phyloP scores from a whole-genome alignment of 2,329 filamentous ascomycete species.

The Microsporum ferrugineum region DNA sequence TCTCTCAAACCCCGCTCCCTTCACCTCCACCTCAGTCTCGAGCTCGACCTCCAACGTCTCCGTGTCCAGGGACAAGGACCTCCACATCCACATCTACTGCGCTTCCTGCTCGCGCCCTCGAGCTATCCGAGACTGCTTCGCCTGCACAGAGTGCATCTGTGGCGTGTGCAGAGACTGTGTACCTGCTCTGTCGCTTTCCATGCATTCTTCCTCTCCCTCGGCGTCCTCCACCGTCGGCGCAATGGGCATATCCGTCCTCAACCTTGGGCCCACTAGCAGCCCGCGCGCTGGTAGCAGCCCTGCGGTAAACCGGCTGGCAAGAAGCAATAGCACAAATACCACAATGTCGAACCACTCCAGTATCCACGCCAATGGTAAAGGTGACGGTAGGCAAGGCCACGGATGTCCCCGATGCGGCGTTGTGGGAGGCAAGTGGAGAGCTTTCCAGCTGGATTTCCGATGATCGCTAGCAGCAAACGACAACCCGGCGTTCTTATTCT shows the following conservation, averaged over 20 bases:
- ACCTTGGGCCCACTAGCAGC: conserved; percentile 26
- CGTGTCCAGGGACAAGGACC: conserved; percentile 6
- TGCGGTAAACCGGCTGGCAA: neutral
- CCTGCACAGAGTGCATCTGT: conserved; percentile 92
- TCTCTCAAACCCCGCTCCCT: conserved; percentile 44
- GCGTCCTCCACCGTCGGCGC: conserved; percentile 17
- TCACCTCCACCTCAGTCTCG: conserved; percentile 21
- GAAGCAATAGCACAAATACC: neutral
- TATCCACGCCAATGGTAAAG: conserved; percentile 18
- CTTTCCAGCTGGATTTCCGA: conserved; percentile 39
- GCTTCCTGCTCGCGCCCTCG: conserved; percentile 72
- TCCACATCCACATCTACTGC: conserved; percentile 69
- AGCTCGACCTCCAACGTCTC: neutral
- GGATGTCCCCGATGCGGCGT: conserved; percentile 38
- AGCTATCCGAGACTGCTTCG: conserved; percentile 70
- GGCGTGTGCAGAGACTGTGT: conserved; percentile 73
- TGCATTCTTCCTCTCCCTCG: neutral
- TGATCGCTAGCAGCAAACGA: conserved; percentile 18
- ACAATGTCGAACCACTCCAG: conserved; percentile 1
- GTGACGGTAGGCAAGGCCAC: conserved; percentile 19
- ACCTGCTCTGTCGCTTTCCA: conserved; percentile 42
- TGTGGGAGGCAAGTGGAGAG: conserved; percentile 38
- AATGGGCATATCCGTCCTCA: conserved; percentile 25
- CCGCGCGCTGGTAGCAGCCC: conserved; percentile 12
- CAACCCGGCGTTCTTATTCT: neutral